These are phyloP conservation scores for Miscanthus lutarioriparius DNA, from an alignment of 176 grass and related monocot genomes.

Conservation along the genomic window DNA sequence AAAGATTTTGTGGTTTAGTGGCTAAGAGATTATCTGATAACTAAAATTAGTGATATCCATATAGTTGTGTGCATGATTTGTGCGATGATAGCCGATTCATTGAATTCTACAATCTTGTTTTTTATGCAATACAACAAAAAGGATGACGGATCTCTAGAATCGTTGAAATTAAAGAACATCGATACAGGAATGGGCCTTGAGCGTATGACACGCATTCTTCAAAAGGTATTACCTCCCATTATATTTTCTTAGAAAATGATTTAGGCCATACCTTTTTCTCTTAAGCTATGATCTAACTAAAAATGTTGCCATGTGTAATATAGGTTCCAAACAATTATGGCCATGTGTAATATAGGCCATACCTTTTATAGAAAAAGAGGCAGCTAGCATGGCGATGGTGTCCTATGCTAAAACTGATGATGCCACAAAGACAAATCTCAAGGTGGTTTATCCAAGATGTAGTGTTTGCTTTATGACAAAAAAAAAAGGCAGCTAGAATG, in stretches of 20 bases:
- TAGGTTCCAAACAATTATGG: constrained; percentile 98
- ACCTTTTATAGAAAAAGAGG: constrained; percentile 76
- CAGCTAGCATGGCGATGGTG: constrained; percentile 67
- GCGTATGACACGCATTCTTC: constrained; percentile 94
- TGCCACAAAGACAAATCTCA: constrained; percentile 72
- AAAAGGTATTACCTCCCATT: constrained; percentile 60
- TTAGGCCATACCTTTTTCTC: neutral
- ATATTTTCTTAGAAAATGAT: constrained; percentile 7
- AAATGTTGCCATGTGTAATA: constrained; percentile 29
- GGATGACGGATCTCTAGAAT: constrained; percentile 91
- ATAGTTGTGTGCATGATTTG: too few relatives aligned
- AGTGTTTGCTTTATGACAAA: constrained; percentile 17
- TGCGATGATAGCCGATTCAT: too few relatives aligned
- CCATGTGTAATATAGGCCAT: too few relatives aligned
- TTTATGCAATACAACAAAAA: constrained; percentile 99
- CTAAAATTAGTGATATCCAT: too few relatives aligned
- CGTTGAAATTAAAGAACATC: constrained; percentile 89
- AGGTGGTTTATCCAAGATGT: constrained; percentile 49
- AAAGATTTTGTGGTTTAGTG: too few relatives aligned
- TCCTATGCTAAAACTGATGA: constrained; percentile 72
- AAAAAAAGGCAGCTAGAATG: too few relatives aligned
- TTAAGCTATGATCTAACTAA: constrained; percentile 28
- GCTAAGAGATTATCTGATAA: too few relatives aligned
- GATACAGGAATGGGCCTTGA: constrained; percentile 98
- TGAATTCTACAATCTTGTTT: constrained; percentile 99